A percentile compares a stretch with the other conserved stretches of the same genome.
These are phyloP conservation scores for Yamadazyma siamensis DNA, from an alignment of 1,139 yeast genomes.

Conservation along the genomic window DNA sequence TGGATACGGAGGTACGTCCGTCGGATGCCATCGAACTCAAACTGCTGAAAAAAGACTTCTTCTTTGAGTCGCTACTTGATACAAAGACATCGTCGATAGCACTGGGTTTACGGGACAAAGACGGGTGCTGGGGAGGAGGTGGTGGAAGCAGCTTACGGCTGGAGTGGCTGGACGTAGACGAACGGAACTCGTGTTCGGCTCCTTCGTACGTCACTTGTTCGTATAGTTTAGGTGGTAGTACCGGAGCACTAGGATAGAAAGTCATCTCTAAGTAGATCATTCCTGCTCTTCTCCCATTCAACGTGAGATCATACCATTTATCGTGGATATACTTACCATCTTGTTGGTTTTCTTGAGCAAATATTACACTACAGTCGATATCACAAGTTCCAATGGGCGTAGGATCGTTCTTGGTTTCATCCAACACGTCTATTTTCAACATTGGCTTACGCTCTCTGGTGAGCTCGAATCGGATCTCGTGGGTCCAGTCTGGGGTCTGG, in stretches of 20 bases:
- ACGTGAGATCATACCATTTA: slow-evolving; percentile 72
- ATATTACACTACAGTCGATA: slow-evolving; percentile 72
- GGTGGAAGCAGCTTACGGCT: slow-evolving; percentile 9
- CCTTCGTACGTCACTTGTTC: slow-evolving; percentile 10
- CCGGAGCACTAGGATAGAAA: slow-evolving; percentile 67
- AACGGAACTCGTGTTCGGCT: slow-evolving; percentile 2
- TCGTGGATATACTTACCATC: slow-evolving; percentile 73
- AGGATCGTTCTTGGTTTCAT: slow-evolving; percentile 83
- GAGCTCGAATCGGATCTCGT: slow-evolving; percentile 66
- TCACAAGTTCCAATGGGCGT: slow-evolving; percentile 81
- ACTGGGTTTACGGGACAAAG: slow-evolving; percentile 10
- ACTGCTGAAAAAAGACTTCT: slow-evolving; percentile 9
- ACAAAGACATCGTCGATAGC: slow-evolving; percentile 29
- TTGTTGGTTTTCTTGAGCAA: slow-evolving; percentile 45
- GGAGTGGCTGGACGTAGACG: slow-evolving; percentile 3
- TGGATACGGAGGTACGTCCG: slow-evolving; percentile 5
- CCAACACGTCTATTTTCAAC: slow-evolving; percentile 72
- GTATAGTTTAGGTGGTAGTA: slow-evolving; percentile 40
- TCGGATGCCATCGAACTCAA: slow-evolving; percentile 6
- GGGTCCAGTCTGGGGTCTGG: slow-evolving; percentile 86
- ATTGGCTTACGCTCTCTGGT: slow-evolving; percentile 60
- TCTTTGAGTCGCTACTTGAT: slow-evolving; percentile 9
- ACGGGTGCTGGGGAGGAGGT: slow-evolving; percentile 14
- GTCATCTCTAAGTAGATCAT: slow-evolving; percentile 89
- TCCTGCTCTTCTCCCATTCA: slow-evolving; percentile 80